Conservation (phyloP, 1,139 yeast species). For the Blastobotrys elegans region DNA sequence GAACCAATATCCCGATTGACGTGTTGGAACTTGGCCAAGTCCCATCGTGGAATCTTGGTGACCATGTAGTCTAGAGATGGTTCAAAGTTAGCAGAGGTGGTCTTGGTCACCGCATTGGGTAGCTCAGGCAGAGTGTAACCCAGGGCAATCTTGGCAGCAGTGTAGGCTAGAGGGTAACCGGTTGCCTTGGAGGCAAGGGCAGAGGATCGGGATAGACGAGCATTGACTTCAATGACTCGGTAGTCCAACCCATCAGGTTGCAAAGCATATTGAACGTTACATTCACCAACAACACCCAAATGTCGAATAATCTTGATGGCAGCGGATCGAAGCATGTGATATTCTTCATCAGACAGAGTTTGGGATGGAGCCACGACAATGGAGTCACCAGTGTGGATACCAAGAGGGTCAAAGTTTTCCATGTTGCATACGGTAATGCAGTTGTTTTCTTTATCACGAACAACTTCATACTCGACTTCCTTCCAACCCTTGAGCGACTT, state of each 20-base stretch:
- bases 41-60: constrained; percentile 98
- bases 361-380: constrained; percentile 99
- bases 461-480: constrained; percentile 98
- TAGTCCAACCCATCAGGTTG: constrained; percentile 94
- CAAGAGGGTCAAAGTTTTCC: constrained; percentile 98
- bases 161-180: constrained; percentile 96
- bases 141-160: constrained; percentile 95
- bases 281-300: constrained; percentile 97
- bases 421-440: constrained; percentile 98
- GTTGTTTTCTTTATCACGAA: constrained; percentile 91
- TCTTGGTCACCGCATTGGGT: constrained; percentile 93
- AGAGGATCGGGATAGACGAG: constrained; percentile 93
- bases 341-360: constrained; percentile 93
- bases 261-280: constrained; percentile 95
- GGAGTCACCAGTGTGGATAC: constrained; percentile 98
- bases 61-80: constrained; percentile 96
- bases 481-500: constrained; percentile 98
- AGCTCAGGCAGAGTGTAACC: constrained; percentile 93
- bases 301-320: constrained; percentile 97
- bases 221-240: constrained; percentile 96
- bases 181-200: constrained; percentile 98
- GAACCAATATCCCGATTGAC: constrained; percentile 91
- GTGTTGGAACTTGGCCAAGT: constrained; percentile 88
- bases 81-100: constrained; percentile 94
- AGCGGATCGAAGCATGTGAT: constrained; percentile 95